Percentiles rank a stretch among this genome's conserved stretches.
These are phyloP conservation scores for Ramaria rubella DNA, from an alignment of 768 basidiomycete genomes.

Conservation along the genomic window DNA sequence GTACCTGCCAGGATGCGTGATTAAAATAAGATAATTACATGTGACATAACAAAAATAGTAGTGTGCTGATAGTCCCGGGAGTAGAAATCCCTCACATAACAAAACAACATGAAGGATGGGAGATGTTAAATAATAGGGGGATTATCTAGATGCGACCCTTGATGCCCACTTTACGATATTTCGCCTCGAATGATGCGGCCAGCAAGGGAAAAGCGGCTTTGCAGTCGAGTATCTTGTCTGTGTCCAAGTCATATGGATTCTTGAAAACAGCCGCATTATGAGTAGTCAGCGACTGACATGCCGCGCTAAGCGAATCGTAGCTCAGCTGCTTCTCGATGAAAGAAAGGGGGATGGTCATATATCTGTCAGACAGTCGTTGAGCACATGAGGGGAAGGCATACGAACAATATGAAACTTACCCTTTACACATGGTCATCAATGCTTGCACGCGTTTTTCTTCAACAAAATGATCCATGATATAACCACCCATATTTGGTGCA, in stretches of 20 bases:
- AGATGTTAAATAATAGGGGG: constrained; percentile 12
- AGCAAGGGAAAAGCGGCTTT: constrained; percentile 53
- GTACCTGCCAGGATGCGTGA: constrained; percentile 92
- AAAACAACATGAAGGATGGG: constrained; percentile 17
- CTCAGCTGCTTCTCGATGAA: constrained; percentile 79
- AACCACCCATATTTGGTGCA: constrained; percentile 95
- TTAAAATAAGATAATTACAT: constrained; percentile 28
- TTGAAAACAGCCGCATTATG: constrained; percentile 64
- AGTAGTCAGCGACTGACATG: constrained; percentile 61
- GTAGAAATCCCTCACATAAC: neutral
- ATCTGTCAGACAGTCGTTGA: constrained; percentile 43
- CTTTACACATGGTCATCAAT: constrained; percentile 84
- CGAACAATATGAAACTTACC: constrained; percentile 48
- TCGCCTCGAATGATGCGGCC: constrained; percentile 62
- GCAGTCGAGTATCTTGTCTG: constrained; percentile 66
- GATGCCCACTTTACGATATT: constrained; percentile 82
- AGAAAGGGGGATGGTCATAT: constrained; percentile 65
- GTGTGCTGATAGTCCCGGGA: neutral
- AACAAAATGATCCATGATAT: constrained; percentile 99
- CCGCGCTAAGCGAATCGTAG: constrained; percentile 61
- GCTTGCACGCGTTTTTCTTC: constrained; percentile 83
- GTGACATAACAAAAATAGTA: neutral
- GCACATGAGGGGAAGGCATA: neutral
- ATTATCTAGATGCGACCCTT: constrained; percentile 78
- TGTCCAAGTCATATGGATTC: constrained; percentile 56